Evolutionary conservation across 176 grass and related monocot species (phyloP), one percentile per base, ranked within the genome.

Genomic region (Raddia guianensis): DNA sequence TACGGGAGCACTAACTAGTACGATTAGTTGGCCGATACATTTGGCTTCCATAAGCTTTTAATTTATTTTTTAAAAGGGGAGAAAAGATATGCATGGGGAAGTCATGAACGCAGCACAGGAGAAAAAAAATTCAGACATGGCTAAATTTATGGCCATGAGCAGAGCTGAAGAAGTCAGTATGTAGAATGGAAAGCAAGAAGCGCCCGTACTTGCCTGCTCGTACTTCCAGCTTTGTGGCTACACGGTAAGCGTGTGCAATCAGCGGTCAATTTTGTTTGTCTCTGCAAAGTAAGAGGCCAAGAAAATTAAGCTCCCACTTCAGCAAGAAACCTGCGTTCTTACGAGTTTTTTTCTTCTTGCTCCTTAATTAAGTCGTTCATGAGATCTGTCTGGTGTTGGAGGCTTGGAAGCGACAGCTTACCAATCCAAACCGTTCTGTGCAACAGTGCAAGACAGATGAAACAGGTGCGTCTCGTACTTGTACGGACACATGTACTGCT

Each of bases 381-480:
- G 58, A 65, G 80, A 37, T 43, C 6, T 16, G 80, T 72, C 49
- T 54, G 48, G 48, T 44, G 3, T 40, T 40, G 37, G 37, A 40
- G 37, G 37, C 8, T 45, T 9, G 12, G 34, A 83, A 46, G 48
- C 6, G 59, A 82, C 59, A 62, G 59, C 35, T 74, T 66, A 82
- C 80, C 70, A 18, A 12, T 66, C 5, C 4, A 74, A 16, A 54
- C 69, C 69, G 53, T 60, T 21, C 16, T 16, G 16, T 7, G 37
- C 4, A 40, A 40, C 27, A 27, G 27, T 27, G 27, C 27, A 72
- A 59, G 12, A 50, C 77, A 2, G 4, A 47, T 37, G 11, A 49
- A 49, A 72, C 47, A 18, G 19, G 49, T 13, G 55, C 7, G 27
- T n/a, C 14, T 13, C 11, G 1, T 15, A 1, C 21, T 0, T 49